These are phyloP conservation scores for Phytophthora idaei DNA, from an alignment of 352 stramenopile species.

Conservation along the genomic window DNA sequence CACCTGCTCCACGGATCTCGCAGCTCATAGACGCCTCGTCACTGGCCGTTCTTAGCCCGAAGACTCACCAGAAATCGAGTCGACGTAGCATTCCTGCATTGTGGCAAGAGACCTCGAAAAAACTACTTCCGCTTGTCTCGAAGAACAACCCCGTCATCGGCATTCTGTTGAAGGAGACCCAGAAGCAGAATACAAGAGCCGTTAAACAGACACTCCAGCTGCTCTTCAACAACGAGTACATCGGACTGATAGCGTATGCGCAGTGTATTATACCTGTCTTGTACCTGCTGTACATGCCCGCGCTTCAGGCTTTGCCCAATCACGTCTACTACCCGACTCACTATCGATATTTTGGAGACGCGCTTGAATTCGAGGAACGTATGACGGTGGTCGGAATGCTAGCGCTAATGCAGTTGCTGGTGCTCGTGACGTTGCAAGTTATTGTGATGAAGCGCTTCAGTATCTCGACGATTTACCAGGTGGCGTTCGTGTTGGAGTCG, in stretches of 20 bases:
- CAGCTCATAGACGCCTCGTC: conserved; percentile 4
- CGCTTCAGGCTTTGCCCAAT: conserved; percentile 33
- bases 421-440: conserved; percentile 28
- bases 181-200: conserved; percentile 33
- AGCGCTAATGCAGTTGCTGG: conserved; percentile 14
- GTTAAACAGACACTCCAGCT: conserved; percentile 43
- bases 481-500: conserved; percentile 57
- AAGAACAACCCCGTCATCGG: conserved; percentile 18
- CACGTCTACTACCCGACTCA: conserved; percentile 35
- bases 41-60: not conserved
- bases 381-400: conserved; percentile 31
- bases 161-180: conserved; percentile 19
- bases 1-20: conserved; percentile 7
- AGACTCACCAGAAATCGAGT: not conserved
- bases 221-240: conserved; percentile 49
- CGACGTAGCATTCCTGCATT: conserved; percentile 3
- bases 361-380: conserved; percentile 19
- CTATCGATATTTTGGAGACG: conserved; percentile 25
- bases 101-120: conserved; percentile 28
- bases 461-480: conserved; percentile 42
- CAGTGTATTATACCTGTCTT: conserved; percentile 42
- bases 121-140: conserved; percentile 18
- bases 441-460: conserved; percentile 33
- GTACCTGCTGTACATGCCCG: conserved; percentile 38
- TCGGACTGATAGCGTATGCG: conserved; percentile 37